These are phyloP conservation scores for Sanghuangporus sanghuang DNA, from an alignment of 1,284 basidiomycete genomes.

Conservation along the genomic window DNA sequence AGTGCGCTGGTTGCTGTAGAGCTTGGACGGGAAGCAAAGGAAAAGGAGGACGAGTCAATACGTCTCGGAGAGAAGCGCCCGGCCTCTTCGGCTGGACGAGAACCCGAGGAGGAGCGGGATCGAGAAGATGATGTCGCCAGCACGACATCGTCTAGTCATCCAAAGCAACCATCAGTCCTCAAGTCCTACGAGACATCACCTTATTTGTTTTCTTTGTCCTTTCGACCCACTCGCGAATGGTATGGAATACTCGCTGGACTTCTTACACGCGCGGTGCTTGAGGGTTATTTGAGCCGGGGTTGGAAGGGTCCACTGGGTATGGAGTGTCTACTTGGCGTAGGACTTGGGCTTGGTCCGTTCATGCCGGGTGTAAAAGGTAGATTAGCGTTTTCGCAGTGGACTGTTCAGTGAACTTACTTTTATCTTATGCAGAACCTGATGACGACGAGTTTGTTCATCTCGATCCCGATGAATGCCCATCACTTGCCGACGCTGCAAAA, in stretches of 20 bases:
- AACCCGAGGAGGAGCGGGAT: slow-evolving; percentile 16
- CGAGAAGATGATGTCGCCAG: slow-evolving; percentile 5
- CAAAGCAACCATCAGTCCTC: slow-evolving; percentile 3
- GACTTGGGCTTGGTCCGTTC: slow-evolving; percentile 44
- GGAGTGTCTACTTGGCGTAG: slow-evolving; percentile 70
- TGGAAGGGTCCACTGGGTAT: slow-evolving; percentile 69
- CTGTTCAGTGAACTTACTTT: background rate
- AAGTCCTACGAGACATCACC: slow-evolving; percentile 7
- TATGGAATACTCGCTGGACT: slow-evolving; percentile 72
- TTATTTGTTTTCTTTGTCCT: slow-evolving; percentile 24
- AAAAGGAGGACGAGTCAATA: slow-evolving; percentile 21
- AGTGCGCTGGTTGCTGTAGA: slow-evolving; percentile 72
- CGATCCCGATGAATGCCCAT: slow-evolving; percentile 73
- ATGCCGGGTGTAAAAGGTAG: slow-evolving; percentile 15
- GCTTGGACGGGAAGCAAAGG: slow-evolving; percentile 53
- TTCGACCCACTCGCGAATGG: slow-evolving; percentile 71
- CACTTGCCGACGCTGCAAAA: slow-evolving; percentile 54
- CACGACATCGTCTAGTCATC: background rate
- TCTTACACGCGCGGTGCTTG: slow-evolving; percentile 71
- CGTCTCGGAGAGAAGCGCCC: slow-evolving; percentile 12
- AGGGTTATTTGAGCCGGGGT: slow-evolving; percentile 74
- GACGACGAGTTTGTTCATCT: slow-evolving; percentile 51
- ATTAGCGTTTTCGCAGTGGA: background rate
- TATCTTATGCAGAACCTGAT: slow-evolving; percentile 18
- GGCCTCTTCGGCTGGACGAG: slow-evolving; percentile 9